Evolutionary conservation across 306 rosid species (phyloP).

Genomic region (Potentilla sterilis): DNA sequence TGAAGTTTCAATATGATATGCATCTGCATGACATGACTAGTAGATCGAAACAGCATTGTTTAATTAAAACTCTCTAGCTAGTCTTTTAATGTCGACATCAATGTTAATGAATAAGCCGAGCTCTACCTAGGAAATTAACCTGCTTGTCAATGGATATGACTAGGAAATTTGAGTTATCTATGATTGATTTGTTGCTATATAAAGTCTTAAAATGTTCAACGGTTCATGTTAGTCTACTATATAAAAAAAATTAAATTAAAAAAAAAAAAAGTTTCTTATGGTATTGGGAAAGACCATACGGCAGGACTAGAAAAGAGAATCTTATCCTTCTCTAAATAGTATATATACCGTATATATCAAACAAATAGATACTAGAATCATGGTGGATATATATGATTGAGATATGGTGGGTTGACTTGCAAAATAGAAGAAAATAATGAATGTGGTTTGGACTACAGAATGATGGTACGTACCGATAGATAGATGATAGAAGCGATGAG

Average conservation of each 20-base stretch:
- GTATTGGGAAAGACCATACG: no score
- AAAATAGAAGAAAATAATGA: neutral
- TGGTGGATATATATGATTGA: conserved; percentile 3
- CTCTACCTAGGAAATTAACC: neutral
- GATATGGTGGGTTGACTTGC: no score
- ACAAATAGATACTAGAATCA: neutral
- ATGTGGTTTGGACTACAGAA: neutral
- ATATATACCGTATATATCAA: neutral
- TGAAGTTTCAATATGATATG: neutral
- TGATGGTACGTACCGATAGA: conserved; percentile 43
- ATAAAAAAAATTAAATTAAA: no score
- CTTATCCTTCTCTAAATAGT: neutral
- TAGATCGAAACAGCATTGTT: neutral
- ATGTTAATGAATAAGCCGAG: neutral
- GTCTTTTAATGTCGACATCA: neutral
- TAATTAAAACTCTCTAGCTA: neutral
- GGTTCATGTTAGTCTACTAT: no score
- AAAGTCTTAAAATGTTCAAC: no score
- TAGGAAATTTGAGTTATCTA: no score
- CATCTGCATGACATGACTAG: neutral
- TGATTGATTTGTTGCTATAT: no score
- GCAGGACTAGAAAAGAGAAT: neutral
- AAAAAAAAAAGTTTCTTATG: no score
- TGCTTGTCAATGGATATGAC: no score
- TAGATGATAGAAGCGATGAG: conserved; percentile 48